These are phyloP conservation scores for Calonectria honghensis DNA, from an alignment of 2,329 filamentous ascomycete species.

Conservation along the genomic window DNA sequence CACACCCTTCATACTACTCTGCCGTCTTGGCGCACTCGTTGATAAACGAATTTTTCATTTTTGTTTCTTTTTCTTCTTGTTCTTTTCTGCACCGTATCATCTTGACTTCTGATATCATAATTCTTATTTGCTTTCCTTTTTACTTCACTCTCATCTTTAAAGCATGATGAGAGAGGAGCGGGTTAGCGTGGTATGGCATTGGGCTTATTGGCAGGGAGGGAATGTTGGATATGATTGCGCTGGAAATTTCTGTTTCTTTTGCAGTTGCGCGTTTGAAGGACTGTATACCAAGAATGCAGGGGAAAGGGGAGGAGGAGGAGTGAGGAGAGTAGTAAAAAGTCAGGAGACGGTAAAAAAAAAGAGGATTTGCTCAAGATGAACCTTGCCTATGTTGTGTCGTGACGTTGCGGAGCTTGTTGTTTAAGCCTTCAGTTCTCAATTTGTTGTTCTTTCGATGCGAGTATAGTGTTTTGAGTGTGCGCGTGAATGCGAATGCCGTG, in stretches of 20 bases:
- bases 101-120: conserved; percentile 33
- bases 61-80: conserved; percentile 23
- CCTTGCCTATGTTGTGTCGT: not conserved
- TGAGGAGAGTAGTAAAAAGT: conserved; percentile 16
- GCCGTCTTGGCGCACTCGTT: conserved; percentile 41
- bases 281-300: conserved; percentile 29
- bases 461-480: not conserved
- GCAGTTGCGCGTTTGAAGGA: conserved; percentile 27
- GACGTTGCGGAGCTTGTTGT: conserved; percentile 6
- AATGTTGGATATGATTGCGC: conserved; percentile 42
- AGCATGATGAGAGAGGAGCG: conserved; percentile 11
- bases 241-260: conserved; percentile 26
- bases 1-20: conserved; percentile 45
- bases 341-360: conserved; percentile 33
- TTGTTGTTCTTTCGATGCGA: not conserved
- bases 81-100: conserved; percentile 23
- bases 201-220: conserved; percentile 29
- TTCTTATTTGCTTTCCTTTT: conserved; percentile 29
- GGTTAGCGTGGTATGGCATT: conserved; percentile 33
- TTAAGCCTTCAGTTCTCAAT: not conserved
- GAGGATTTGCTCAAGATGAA: conserved; percentile 34
- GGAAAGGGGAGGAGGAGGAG: conserved; percentile 11
- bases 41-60: conserved; percentile 33
- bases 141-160: conserved; percentile 4
- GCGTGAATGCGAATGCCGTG: not conserved